Evolutionary conservation across 106 monocot genomes (phyloP).

Genomic region (Chionographis japonica): DNA sequence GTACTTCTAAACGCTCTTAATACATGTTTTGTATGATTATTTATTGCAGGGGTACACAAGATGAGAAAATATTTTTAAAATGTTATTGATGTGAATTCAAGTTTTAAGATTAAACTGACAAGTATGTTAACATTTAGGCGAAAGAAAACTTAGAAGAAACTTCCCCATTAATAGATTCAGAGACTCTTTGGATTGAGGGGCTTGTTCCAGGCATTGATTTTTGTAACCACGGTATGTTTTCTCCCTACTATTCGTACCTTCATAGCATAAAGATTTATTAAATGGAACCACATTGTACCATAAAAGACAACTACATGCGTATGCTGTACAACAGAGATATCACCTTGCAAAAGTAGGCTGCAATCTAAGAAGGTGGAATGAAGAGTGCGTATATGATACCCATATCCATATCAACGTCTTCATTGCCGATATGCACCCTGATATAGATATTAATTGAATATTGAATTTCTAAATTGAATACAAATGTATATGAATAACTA

Average conservation of each 20-base stretch:
- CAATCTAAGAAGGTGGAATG: no score
- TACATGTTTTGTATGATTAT: neutral
- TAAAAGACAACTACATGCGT: no score
- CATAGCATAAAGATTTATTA: neutral
- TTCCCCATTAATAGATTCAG: slow-evolving; percentile 26
- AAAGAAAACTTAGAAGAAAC: slow-evolving; percentile 21
- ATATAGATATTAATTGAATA: no score
- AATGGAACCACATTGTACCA: neutral
- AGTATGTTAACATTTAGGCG: slow-evolving; percentile 19
- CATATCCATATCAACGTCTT: no score
- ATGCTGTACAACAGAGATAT: no score
- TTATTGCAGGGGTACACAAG: neutral
- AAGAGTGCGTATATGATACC: no score
- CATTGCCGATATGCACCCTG: no score
- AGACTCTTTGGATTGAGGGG: slow-evolving; percentile 87
- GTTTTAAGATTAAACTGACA: neutral
- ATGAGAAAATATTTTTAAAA: neutral
- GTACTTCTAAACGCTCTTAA: neutral
- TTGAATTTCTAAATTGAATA: no score
- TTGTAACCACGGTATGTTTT: slow-evolving; percentile 84
- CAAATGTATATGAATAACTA: no score
- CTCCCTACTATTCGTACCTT: no score
- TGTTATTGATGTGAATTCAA: neutral
- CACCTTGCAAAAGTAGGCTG: no score
- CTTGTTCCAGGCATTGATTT: slow-evolving; percentile 97